phyloP scores from a whole-genome alignment of 441 rosid species.

The Sinapis alba region DNA sequence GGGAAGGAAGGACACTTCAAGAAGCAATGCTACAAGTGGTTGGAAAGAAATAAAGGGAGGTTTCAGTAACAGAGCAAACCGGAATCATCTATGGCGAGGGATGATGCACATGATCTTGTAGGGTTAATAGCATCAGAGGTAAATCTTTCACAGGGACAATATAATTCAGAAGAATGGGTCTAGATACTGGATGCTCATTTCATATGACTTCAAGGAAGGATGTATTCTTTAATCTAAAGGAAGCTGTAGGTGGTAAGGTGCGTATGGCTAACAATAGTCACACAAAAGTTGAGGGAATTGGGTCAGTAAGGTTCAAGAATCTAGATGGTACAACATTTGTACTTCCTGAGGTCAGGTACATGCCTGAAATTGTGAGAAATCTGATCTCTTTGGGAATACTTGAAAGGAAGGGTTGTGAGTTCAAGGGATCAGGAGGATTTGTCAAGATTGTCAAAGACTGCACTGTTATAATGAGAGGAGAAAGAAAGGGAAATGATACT shows the following conservation, averaged over 20 bases:
- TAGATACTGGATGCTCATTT: too few species aligned
- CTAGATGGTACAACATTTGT: not conserved
- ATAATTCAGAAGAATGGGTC: too few species aligned
- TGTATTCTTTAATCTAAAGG: accelerated
- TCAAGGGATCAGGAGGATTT: not conserved
- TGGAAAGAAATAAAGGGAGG: too few species aligned
- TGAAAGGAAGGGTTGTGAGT: not conserved
- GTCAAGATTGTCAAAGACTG: not conserved
- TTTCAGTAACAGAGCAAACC: too few species aligned
- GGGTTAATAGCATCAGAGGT: too few species aligned
- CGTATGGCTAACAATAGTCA: not conserved
- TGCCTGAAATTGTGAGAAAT: not conserved
- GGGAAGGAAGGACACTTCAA: too few species aligned
- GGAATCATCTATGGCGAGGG: too few species aligned
- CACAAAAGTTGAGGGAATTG: not conserved
- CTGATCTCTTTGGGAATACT: not conserved
- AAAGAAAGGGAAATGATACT: not conserved
- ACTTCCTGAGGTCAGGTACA: not conserved
- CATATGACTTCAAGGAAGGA: not conserved
- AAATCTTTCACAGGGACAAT: too few species aligned
- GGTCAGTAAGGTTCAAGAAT: not conserved
- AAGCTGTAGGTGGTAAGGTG: accelerated
- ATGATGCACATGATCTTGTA: too few species aligned
- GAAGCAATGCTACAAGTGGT: too few species aligned
- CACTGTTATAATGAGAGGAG: not conserved